Conservation (phyloP, 768 basidiomycete genomes). For the Boletus barrowsii region DNA sequence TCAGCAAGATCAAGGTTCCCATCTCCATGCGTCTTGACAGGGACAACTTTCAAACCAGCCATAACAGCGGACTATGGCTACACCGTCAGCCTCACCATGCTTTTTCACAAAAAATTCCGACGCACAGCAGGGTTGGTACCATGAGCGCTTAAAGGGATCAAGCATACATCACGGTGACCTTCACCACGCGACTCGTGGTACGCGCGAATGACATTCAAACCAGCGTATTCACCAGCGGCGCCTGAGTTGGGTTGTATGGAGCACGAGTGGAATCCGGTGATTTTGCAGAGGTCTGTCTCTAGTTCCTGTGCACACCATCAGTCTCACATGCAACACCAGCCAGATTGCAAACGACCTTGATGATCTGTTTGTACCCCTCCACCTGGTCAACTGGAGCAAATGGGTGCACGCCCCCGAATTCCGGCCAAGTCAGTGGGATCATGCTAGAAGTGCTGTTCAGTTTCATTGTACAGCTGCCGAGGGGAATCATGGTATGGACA, state of each 20-base stretch:
- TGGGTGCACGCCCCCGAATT: constrained; percentile 87
- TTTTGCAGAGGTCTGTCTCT: constrained; percentile 84
- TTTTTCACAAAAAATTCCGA: background rate
- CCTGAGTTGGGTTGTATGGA: constrained; percentile 99
- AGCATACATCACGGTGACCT: constrained; percentile 80
- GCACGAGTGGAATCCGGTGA: constrained; percentile 95
- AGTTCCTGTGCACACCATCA: constrained; percentile 62
- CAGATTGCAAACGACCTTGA: constrained; percentile 49
- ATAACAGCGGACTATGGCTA: constrained; percentile 82
- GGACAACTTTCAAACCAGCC: constrained; percentile 94
- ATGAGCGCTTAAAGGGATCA: constrained; percentile 95
- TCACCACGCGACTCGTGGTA: constrained; percentile 91
- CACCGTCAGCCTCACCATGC: constrained; percentile 13
- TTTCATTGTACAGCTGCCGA: constrained; percentile 98
- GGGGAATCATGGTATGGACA: constrained; percentile 93
- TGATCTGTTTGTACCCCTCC: constrained; percentile 77
- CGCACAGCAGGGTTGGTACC: constrained; percentile 97
- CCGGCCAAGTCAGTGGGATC: constrained; percentile 94
- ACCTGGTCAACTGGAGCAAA: constrained; percentile 91
- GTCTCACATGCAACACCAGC: background rate
- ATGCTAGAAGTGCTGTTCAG: constrained; percentile 97
- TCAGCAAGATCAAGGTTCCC: constrained; percentile 90
- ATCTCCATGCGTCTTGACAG: constrained; percentile 85
- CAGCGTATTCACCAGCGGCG: constrained; percentile 95
- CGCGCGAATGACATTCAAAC: constrained; percentile 90